Evolutionary conservation across 352 stramenopile species (phyloP).

Genomic region (Phytopythium helicoides): DNA sequence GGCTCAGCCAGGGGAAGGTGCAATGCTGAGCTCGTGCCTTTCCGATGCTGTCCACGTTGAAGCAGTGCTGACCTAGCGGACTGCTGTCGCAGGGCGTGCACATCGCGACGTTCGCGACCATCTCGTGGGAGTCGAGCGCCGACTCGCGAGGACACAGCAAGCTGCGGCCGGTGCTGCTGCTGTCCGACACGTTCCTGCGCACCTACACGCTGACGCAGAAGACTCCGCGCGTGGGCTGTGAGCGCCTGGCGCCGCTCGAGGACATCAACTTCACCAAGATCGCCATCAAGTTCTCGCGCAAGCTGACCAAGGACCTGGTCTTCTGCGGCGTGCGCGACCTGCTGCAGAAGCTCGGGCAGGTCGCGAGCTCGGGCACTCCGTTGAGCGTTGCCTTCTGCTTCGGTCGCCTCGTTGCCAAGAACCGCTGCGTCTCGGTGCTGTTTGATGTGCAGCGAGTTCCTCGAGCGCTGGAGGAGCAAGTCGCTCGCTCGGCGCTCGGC

Average conservation of each 20-base stretch:
- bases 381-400: constrained; percentile 72
- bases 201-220: constrained; percentile 62
- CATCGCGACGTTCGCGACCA: constrained; percentile 73
- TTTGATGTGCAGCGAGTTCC: constrained; percentile 70
- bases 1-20: constrained; percentile 66
- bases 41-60: neutral
- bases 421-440: constrained; percentile 62
- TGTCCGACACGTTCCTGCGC: constrained; percentile 67
- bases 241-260: constrained; percentile 47
- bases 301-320: constrained; percentile 71
- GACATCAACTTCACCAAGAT: constrained; percentile 85
- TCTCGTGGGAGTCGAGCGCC: constrained; percentile 63
- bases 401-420: constrained; percentile 72
- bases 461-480: constrained; percentile 49
- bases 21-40: no score
- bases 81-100: constrained; percentile 49
- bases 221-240: constrained; percentile 12
- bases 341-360: constrained; percentile 69
- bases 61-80: neutral
- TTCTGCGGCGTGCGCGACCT: constrained; percentile 68
- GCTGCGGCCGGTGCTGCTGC: constrained; percentile 53
- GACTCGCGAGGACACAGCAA: constrained; percentile 57
- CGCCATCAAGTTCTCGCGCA: constrained; percentile 77
- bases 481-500: constrained; percentile 54
- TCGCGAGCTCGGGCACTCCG: constrained; percentile 42